phyloP scores from a whole-genome alignment of 192 early-diverging fungal genomes.

The Mortierella alpina region DNA sequence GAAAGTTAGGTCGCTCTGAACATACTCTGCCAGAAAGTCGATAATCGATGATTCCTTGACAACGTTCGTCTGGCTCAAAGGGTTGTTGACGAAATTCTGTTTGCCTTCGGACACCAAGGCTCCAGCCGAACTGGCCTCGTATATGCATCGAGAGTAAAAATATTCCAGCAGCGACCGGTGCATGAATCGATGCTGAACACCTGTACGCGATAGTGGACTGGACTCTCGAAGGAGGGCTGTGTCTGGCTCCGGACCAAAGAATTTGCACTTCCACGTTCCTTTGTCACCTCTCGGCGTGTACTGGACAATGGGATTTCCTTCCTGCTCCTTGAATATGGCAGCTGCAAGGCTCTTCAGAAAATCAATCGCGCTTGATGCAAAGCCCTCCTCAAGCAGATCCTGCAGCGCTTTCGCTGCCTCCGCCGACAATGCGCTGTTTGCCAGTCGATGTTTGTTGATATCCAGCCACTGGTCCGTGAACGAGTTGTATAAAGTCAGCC shows the following conservation, averaged over 20 bases:
- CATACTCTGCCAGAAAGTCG: background rate
- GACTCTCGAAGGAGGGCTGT: constrained; percentile 1
- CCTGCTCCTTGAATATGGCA: constrained; percentile 3
- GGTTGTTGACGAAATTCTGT: background rate
- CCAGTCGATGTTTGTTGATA: background rate
- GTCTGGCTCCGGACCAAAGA: constrained; percentile 1
- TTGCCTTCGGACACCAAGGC: background rate
- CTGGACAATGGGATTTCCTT: background rate
- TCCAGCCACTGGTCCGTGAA: too few relatives aligned
- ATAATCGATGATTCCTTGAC: background rate
- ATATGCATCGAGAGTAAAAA: constrained; percentile 4
- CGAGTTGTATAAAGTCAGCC: background rate
- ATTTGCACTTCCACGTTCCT: background rate
- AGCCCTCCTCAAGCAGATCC: background rate
- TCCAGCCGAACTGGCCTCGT: background rate
- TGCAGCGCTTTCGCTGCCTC: background rate
- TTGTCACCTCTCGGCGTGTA: background rate
- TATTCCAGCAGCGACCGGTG: constrained; percentile 9
- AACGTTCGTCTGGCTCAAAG: background rate
- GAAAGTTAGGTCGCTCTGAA: background rate
- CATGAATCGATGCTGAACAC: background rate
- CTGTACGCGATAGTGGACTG: constrained; percentile 6
- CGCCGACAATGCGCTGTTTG: background rate
- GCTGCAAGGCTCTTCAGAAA: constrained; percentile 8
- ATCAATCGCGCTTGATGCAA: background rate